A percentile compares a stretch with the other conserved stretches of the same genome.
phyloP scores from a whole-genome alignment of 768 basidiomycete genomes.

The Amanita jacksonii region DNA sequence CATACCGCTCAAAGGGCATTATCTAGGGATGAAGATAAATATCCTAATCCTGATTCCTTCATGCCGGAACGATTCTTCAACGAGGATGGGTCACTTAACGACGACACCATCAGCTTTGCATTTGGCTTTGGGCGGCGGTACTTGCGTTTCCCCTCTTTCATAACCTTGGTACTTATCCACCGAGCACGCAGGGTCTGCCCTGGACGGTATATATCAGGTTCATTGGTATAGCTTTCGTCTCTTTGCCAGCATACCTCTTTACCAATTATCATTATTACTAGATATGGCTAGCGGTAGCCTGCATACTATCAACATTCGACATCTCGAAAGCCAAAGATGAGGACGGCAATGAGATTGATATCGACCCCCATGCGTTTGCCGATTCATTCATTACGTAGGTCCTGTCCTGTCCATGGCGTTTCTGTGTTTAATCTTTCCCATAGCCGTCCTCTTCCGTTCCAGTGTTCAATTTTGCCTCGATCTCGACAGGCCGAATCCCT shows the following conservation, averaged over 20 bases:
- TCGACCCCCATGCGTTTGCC: background rate
- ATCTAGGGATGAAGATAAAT: slow-evolving; percentile 1
- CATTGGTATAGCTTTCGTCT: too few species aligned
- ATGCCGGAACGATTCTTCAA: slow-evolving; percentile 6
- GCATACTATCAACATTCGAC: background rate
- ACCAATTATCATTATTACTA: background rate
- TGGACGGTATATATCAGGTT: too few species aligned
- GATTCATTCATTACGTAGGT: too few species aligned
- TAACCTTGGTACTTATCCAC: background rate
- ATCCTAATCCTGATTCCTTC: slow-evolving; percentile 5
- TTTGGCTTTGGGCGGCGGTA: slow-evolving; percentile 8
- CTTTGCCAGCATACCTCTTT: too few species aligned
- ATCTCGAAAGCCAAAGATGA: background rate
- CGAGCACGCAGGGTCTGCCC: too few species aligned
- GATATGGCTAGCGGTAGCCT: slow-evolving; percentile 4
- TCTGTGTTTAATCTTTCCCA: too few species aligned
- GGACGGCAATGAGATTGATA: background rate
- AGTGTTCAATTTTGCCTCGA: background rate
- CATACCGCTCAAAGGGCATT: slow-evolving; percentile 1
- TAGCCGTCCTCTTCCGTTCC: background rate
- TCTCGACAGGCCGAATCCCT: background rate
- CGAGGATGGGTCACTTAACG: slow-evolving; percentile 4
- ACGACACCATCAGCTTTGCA: background rate
- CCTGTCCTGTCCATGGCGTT: too few species aligned
- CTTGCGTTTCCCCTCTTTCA: background rate